Percentiles rank a stretch among this genome's conserved stretches.
Evolutionary conservation across 1,284 basidiomycete genomes (phyloP).

Genomic region (Melampsora americana): DNA sequence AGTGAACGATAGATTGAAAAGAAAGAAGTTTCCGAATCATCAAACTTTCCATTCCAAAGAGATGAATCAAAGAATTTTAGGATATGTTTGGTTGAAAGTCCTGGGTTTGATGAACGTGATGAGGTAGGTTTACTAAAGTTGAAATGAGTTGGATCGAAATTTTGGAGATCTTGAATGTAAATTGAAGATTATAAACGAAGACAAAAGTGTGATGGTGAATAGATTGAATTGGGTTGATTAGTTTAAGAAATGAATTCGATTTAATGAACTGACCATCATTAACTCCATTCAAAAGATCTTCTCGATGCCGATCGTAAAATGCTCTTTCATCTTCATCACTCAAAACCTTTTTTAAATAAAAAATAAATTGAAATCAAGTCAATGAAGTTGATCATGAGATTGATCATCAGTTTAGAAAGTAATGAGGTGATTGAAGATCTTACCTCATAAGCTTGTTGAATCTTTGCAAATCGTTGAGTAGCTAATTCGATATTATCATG

Average conservation of each 20-base stretch:
- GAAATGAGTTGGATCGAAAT: conserved; percentile 34
- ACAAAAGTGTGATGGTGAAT: no score
- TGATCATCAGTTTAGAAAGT: no score
- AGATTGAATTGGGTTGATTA: no score
- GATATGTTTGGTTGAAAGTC: conserved; percentile 20
- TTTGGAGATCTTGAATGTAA: conserved; percentile 28
- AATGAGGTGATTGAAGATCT: no score
- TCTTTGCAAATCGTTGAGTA: conserved; percentile 76
- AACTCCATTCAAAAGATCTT: conserved; percentile 28
- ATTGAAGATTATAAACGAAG: no score
- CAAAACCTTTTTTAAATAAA: conserved; percentile 21
- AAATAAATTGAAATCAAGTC: no score
- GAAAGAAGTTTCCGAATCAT: conserved; percentile 58
- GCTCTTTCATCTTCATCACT: conserved; percentile 40
- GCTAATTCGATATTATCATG: conserved; percentile 70
- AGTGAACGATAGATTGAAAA: conserved; percentile 85
- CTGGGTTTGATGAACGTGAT: conserved; percentile 28
- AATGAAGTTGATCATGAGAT: no score
- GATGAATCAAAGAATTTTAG: conserved; percentile 42
- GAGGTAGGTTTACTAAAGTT: conserved; percentile 11
- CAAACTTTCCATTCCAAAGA: conserved; percentile 40
- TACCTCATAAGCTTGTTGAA: conserved; percentile 95
- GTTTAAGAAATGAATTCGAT: not conserved
- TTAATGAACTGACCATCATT: conserved; percentile 24
- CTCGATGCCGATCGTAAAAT: conserved; percentile 43